Base-by-base conservation (phyloP, 2,329 filamentous ascomycete species). In the Cladophialophora carrionii region DNA sequence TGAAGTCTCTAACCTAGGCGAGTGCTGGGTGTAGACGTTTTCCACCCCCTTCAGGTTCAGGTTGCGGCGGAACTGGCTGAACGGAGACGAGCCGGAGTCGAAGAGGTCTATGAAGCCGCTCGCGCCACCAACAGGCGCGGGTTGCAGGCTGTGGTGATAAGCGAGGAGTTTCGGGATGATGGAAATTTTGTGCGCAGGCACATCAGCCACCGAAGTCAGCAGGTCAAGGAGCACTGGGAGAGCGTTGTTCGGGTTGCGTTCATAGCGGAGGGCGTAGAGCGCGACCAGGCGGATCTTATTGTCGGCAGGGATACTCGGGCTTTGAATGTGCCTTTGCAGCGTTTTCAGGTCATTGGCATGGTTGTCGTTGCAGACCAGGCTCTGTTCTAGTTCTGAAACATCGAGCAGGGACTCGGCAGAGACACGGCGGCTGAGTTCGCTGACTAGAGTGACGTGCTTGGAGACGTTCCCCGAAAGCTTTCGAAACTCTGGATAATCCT, bases 21-120 rank as follows among this genome's bases (percentile, higher is more conserved):
- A 96, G 77, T 99, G 95, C 76, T 99, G 96, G 0, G 95, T 99
- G 76, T 99, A 99, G 31, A 99, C 95, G 72, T 99, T 99, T 76
- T 99, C 96, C 0, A 99, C 95, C 1, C 95, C 95, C 74, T 98
- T 97, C 14, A 99, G 83, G 0, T 95, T 95, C 4, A 72, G 62
- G 17, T 71, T 71, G 53, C 69, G 68, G 74, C 96, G 96, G 77
- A 99, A 92, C 4, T 93, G 88, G 0, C 91, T 91, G 78, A 99
- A 96, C 69, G 99, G 94, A 4, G 92, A 94, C 12, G 62, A 59
- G 0, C 89, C 87, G 0, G 91, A 90, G 73, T 98, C 93, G 73
- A 99, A 98, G 6, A 98, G 87, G 70, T 98, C 94, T 0, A 92
- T 88, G 63, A 97, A 92, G 4, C 91, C 92, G 9, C 89, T 87